Evolutionary conservation across 345 rosid genomes (phyloP).

Genomic region (Trapa incisa): DNA sequence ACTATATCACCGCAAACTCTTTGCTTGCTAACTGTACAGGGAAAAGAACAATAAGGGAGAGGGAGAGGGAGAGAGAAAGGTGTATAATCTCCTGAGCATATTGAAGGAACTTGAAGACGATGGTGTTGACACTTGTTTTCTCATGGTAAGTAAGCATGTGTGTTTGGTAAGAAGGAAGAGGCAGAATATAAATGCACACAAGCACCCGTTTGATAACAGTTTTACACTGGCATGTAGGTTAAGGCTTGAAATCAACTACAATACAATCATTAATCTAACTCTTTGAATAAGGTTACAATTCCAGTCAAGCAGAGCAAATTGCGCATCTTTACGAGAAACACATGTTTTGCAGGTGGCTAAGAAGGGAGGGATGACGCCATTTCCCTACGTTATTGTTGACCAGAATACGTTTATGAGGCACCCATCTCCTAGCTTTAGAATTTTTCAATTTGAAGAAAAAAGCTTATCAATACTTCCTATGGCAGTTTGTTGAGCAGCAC

Average conservation of each 20-base stretch:
- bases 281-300: background rate
- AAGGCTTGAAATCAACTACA: background rate
- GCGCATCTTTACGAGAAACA: background rate
- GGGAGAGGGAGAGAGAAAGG: too few species aligned
- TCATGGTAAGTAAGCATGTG: constrained; percentile 15
- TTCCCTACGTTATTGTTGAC: constrained; percentile 76
- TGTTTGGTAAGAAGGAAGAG: background rate
- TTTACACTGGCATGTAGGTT: background rate
- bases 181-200: too few species aligned
- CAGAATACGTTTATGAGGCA: constrained; percentile 46
- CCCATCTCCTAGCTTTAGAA: constrained; percentile 2
- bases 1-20: too few species aligned
- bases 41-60: too few species aligned
- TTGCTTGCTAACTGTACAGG: too few species aligned
- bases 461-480: background rate
- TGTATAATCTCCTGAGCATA: background rate
- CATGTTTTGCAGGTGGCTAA: constrained; percentile 43
- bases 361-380: constrained; percentile 60
- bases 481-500: background rate
- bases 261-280: background rate
- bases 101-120: constrained; percentile 26
- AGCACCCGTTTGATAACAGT: too few species aligned
- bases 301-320: background rate
- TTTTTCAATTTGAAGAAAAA: background rate
- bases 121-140: constrained; percentile 26